Evolutionary conservation across 2,329 filamentous ascomycete species (phyloP), one percentile per base, ranked within the genome.

Genomic region (Xylariaceae sp.): DNA sequence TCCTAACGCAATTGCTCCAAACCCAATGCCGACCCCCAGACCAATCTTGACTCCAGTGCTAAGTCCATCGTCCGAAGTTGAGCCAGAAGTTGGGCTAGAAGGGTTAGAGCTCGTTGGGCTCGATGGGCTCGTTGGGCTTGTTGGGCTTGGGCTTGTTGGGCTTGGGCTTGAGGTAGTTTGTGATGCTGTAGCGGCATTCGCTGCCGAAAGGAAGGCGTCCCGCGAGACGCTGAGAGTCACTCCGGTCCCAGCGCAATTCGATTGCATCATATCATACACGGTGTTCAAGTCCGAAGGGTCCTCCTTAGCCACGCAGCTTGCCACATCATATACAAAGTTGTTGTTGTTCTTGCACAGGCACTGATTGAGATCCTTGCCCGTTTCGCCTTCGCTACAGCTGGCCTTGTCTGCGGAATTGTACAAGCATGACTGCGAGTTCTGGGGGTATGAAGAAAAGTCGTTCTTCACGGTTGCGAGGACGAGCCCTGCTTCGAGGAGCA

Each of bases 311-410:
- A 81, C 59, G 54, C 78, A 81, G 11, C 53, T 56, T 2, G 77
- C 78, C 2, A 74, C 59, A 32, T 68, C 68, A 17, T 70, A 72
- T 52, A 80, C 65, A 60, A 80, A 81, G 54, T 72, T 66, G 47
- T 73, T 73, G 31, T 68, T 64, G 54, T 80, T 78, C 53, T 62
- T 60, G 59, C 78, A 81, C 2, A 80, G 67, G 46, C 78, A 81
- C 2, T 59, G 45, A 56, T 81, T 80, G 53, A 78, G 65, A 30
- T 69, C 62, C 0, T 58, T 40, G 2, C 68, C 66, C 0, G 69
- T 70, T 17, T 60, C 58, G 15, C 71, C 72, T 5, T 64, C 63
- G 6, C 2, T 33, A 62, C 78, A 81, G 5, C 62, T 57, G 14
- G 70, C 71, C 17, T 51, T 31, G 42, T 66, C 58, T 30, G 75